phyloP scores from a whole-genome alignment of 345 rosid species.

The Reutealis trisperma region DNA sequence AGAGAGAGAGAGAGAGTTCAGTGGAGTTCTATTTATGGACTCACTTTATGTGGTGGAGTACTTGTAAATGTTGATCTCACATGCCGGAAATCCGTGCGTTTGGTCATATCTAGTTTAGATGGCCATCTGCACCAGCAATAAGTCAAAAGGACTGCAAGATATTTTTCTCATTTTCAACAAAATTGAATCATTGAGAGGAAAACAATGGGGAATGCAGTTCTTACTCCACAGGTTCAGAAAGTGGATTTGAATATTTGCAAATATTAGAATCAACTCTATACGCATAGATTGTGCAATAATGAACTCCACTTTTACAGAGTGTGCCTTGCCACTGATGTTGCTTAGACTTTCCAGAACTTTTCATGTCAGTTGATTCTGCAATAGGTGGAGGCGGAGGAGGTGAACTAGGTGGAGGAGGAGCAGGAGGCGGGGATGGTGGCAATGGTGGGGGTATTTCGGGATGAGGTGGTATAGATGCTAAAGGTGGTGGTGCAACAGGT shows the following conservation, averaged over 20 bases:
- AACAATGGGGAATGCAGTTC: constrained; percentile 27
- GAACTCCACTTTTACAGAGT: constrained; percentile 87
- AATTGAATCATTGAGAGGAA: constrained; percentile 14
- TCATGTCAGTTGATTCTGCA: constrained; percentile 43
- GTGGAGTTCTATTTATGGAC: constrained; percentile 18
- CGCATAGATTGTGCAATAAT: constrained; percentile 79
- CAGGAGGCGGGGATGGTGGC: constrained; percentile 79
- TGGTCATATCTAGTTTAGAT: constrained; percentile 81
- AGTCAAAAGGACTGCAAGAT: constrained; percentile 13
- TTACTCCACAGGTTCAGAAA: constrained; percentile 89
- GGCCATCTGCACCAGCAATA: constrained; percentile 82
- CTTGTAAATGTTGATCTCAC: constrained; percentile 70
- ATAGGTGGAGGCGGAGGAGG: constrained; percentile 62
- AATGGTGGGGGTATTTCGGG: constrained; percentile 40
- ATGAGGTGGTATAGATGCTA: constrained; percentile 46
- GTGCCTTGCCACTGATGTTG: constrained; percentile 78
- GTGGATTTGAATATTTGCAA: constrained; percentile 68
- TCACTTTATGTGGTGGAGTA: constrained; percentile 82
- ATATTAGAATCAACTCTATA: constrained; percentile 66
- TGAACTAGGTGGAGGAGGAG: constrained; percentile 86
- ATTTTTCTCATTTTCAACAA: constrained; percentile 14
- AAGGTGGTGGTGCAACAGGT: constrained; percentile 49
- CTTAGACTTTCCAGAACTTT: constrained; percentile 44
- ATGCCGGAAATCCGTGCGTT: constrained; percentile 86
- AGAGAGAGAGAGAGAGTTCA: constrained; percentile 17